Base-by-base conservation (phyloP, 1,139 yeast species). In the Zygoascus hellenicus region DNA sequence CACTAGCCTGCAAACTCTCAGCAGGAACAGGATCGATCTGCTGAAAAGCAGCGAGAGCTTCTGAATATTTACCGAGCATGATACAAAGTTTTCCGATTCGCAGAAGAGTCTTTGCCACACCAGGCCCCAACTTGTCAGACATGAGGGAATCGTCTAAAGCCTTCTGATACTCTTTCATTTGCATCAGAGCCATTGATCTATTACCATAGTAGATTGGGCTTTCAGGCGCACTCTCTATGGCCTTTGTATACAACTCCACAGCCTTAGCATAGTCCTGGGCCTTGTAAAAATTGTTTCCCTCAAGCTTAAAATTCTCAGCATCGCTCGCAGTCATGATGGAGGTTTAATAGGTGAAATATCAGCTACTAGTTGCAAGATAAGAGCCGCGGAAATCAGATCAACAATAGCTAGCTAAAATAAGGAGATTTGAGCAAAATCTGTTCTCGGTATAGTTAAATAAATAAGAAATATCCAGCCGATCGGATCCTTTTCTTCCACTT, bases 111-210 rank as follows among this genome's bases (percentile, higher is more conserved):
- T 70, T 70, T 34, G 62, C 54, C 6, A 55, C 57, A 14, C 61
- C 61, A 2, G 70, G 65, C 9, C 60, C 66, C n/a, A 66, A 57
- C 15, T 52, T 48, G 43, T 62, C 58, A n/a, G 71, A 67, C 42
- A 53, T 53, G 29, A 52, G 49, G 5, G 68, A 61, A 55, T 83
- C 89, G 29, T 66, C 61, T 9, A 80, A 63, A 1, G 94, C 95
- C 37, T 76, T 68, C 6, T 68, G 64, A 70, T 75, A 83, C 47
- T 77, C 76, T 5, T 70, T 63, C 5, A 80, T 64, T 54, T 84
- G 84, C 57, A 86, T 67, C 52, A 77, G 73, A n/a, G 95, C 78
- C 72, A 85, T 83, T 2, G 95, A 83, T 49, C 94, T 68, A 62
- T 90, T 90, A n/a, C 95, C 83, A 58, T 77, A 83, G 30, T 84